Conservation (phyloP, 1,284 basidiomycete genomes). For the Sporisorium exsertum region DNA sequence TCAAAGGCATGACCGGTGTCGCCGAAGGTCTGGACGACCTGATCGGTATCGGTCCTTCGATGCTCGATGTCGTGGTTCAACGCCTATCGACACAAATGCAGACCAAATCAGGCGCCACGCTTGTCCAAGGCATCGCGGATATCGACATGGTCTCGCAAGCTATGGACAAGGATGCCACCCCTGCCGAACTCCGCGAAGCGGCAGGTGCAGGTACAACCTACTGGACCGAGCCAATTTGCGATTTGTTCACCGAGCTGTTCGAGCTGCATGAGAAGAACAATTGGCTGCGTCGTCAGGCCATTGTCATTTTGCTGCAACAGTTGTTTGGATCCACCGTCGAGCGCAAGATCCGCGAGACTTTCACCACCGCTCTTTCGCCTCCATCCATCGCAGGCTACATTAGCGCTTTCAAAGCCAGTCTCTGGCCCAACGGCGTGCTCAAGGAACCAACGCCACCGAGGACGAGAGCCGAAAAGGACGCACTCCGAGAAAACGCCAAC, state of each 20-base stretch:
- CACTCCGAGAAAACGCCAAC: conserved; percentile 85
- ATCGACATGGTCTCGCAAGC: conserved; percentile 56
- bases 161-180: conserved; percentile 41
- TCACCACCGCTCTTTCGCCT: conserved; percentile 71
- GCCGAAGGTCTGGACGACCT: conserved; percentile 59
- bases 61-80: conserved; percentile 57
- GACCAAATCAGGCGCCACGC: conserved; percentile 23
- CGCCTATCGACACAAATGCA: conserved; percentile 60
- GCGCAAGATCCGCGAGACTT: conserved; percentile 89
- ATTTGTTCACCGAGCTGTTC: conserved; percentile 89
- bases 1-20: conserved; percentile 55
- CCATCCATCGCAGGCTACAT: conserved; percentile 76
- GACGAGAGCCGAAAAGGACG: conserved; percentile 81
- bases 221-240: conserved; percentile 93
- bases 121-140: conserved; percentile 44
- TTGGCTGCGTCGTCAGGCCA: conserved; percentile 94
- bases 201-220: conserved; percentile 81
- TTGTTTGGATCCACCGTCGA: conserved; percentile 95
- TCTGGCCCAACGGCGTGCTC: conserved; percentile 86
- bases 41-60: conserved; percentile 58
- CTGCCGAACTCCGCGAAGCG: conserved; percentile 78
- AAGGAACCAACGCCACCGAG: conserved; percentile 77
- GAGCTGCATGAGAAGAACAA: conserved; percentile 94
- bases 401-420: conserved; percentile 74
- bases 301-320: conserved; percentile 94